These are phyloP conservation scores for Talaromyces sp. DNA, from an alignment of 2,329 filamentous ascomycete species.

Conservation along the genomic window DNA sequence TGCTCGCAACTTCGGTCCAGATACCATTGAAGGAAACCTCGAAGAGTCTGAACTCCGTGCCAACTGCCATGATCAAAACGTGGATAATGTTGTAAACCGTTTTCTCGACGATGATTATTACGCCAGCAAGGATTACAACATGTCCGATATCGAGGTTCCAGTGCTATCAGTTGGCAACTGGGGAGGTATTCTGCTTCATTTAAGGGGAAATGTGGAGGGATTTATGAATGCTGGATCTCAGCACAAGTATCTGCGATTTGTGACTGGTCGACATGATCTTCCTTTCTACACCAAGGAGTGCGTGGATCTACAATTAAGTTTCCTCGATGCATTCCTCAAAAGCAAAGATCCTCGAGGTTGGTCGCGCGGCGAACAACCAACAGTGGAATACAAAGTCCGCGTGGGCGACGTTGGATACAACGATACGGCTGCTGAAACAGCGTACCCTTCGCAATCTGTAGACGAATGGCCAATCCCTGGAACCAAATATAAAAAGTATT, in stretches of 20 bases:
- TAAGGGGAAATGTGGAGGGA: slow-evolving; percentile 64
- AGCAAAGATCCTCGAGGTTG: slow-evolving; percentile 50
- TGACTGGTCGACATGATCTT: slow-evolving; percentile 65
- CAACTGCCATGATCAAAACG: slow-evolving; percentile 38
- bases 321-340: slow-evolving; percentile 67
- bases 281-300: slow-evolving; percentile 68
- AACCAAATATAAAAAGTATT: slow-evolving; percentile 59
- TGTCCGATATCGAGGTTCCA: slow-evolving; percentile 63
- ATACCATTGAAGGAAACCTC: slow-evolving; percentile 38
- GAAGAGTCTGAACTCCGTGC: slow-evolving; percentile 26
- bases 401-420: slow-evolving; percentile 65
- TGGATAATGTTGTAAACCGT: slow-evolving; percentile 44
- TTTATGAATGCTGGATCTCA: slow-evolving; percentile 59
- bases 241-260: slow-evolving; percentile 64
- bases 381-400: slow-evolving; percentile 57
- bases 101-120: slow-evolving; percentile 63
- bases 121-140: slow-evolving; percentile 58
- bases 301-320: slow-evolving; percentile 61
- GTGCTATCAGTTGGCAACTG: slow-evolving; percentile 64
- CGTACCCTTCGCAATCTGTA: slow-evolving; percentile 52
- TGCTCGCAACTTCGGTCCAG: slow-evolving; percentile 48
- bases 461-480: slow-evolving; percentile 62
- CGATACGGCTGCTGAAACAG: slow-evolving; percentile 54
- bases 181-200: slow-evolving; percentile 64
- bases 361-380: slow-evolving; percentile 50